These are phyloP conservation scores for Eragrostis tef DNA, from an alignment of 202 grass and related monocot species.

Conservation along the genomic window DNA sequence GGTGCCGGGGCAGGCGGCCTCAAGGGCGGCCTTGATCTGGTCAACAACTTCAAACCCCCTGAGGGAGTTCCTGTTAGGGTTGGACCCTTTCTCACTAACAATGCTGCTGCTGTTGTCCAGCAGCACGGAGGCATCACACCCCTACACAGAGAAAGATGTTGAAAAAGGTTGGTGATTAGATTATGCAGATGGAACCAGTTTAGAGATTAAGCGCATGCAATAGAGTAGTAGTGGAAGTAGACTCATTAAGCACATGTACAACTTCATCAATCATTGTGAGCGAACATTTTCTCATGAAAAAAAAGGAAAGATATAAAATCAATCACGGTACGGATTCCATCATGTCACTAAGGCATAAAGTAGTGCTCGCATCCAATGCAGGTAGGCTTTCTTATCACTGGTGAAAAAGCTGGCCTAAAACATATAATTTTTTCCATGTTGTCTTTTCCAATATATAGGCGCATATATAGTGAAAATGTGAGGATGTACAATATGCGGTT, in stretches of 20 bases:
- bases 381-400: slow-evolving; percentile 42
- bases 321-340: slow-evolving; percentile 48
- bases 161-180: slow-evolving; percentile 20
- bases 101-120: slow-evolving; percentile 76
- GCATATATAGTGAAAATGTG: neutral
- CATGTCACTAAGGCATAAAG: slow-evolving; percentile 34
- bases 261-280: slow-evolving; percentile 37
- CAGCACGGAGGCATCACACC: slow-evolving; percentile 78
- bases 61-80: slow-evolving; percentile 75
- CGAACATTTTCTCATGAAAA: slow-evolving; percentile 5
- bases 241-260: slow-evolving; percentile 29
- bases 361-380: slow-evolving; percentile 42
- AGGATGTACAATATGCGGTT: neutral
- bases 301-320: neutral
- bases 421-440: slow-evolving; percentile 32
- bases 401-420: slow-evolving; percentile 19
- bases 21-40: slow-evolving; percentile 70
- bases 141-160: slow-evolving; percentile 44
- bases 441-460: slow-evolving; percentile 27
- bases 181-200: neutral
- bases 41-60: slow-evolving; percentile 79
- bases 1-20: slow-evolving; percentile 63
- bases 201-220: slow-evolving; percentile 3
- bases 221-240: neutral
- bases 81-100: slow-evolving; percentile 80